Evolutionary conservation across 2,329 filamentous ascomycete genomes (phyloP).

Genomic region (Penicillium sp.): DNA sequence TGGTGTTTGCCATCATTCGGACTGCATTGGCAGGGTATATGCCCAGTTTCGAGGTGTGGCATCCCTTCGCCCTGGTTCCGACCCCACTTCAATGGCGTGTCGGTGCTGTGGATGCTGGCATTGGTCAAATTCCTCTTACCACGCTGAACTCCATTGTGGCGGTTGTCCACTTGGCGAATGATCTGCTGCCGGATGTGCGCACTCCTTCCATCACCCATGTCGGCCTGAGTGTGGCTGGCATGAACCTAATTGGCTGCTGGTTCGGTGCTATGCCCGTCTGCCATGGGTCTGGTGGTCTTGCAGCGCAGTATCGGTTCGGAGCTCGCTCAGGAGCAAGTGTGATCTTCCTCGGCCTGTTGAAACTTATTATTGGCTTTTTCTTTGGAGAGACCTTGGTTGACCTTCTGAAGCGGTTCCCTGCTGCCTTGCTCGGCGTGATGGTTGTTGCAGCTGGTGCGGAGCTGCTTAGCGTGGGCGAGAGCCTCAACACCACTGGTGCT

Average conservation of each 20-base stretch:
- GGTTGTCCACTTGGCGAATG: constrained; percentile 72
- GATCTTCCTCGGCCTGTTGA: constrained; percentile 72
- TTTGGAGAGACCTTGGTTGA: constrained; percentile 72
- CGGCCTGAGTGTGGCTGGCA: constrained; percentile 74
- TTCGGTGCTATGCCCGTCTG: constrained; percentile 95
- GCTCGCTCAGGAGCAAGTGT: constrained; percentile 83
- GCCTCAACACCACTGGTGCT: constrained; percentile 71
- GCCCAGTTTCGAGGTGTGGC: constrained; percentile 60
- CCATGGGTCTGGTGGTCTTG: constrained; percentile 86
- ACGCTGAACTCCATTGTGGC: constrained; percentile 91
- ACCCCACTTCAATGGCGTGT: constrained; percentile 47
- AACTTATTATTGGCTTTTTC: constrained; percentile 71
- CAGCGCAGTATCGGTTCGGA: constrained; percentile 87
- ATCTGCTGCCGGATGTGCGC: constrained; percentile 69
- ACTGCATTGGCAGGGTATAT: constrained; percentile 37
- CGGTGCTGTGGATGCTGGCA: constrained; percentile 64
- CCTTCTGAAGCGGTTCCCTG: constrained; percentile 70
- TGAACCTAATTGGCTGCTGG: constrained; percentile 85
- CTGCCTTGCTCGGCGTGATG: constrained; percentile 76
- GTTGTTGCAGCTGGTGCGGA: constrained; percentile 87
- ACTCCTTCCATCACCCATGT: constrained; percentile 72
- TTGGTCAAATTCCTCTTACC: constrained; percentile 87
- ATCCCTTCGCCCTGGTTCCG: constrained; percentile 53
- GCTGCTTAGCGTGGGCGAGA: constrained; percentile 79
- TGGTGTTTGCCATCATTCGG: constrained; percentile 61